phyloP scores from a whole-genome alignment of 108 stramenopile genomes.

The Skeletonema grethae region DNA sequence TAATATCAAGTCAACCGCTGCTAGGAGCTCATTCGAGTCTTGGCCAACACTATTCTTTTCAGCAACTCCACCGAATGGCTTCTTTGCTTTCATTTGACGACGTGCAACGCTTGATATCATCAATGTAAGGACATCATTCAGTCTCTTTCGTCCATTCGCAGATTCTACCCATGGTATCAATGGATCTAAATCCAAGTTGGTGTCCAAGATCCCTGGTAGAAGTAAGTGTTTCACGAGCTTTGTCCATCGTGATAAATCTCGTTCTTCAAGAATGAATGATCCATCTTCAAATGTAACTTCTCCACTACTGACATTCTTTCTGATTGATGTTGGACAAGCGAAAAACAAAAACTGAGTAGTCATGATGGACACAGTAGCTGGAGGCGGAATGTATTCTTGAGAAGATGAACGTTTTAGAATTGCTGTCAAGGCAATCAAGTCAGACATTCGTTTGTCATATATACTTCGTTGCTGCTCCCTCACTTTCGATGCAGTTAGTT shows the following conservation, averaged over 20 bases:
- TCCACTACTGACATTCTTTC: slow-evolving; percentile 15
- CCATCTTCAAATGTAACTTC: slow-evolving; percentile 7
- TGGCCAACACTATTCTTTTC: not conserved
- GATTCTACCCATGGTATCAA: slow-evolving; percentile 64
- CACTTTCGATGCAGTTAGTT: slow-evolving; percentile 39
- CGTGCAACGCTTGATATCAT: slow-evolving; percentile 37
- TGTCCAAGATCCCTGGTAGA: slow-evolving; percentile 54
- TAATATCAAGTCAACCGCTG: slow-evolving; percentile 32
- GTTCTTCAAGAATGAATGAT: slow-evolving; percentile 30
- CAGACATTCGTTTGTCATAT: slow-evolving; percentile 58
- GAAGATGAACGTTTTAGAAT: slow-evolving; percentile 50
- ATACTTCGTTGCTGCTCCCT: slow-evolving; percentile 42
- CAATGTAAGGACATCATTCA: slow-evolving; percentile 37
- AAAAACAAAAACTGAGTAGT: slow-evolving; percentile 64
- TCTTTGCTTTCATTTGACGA: slow-evolving; percentile 1
- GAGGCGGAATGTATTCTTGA: slow-evolving; percentile 69
- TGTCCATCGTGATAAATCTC: slow-evolving; percentile 46
- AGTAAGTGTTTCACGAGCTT: slow-evolving; percentile 57
- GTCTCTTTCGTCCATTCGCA: slow-evolving; percentile 47
- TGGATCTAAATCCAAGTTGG: slow-evolving; percentile 62
- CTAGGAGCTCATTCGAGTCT: slow-evolving; percentile 2
- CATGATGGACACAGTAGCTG: slow-evolving; percentile 66
- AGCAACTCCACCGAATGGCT: not conserved
- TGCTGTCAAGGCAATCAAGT: slow-evolving; percentile 53
- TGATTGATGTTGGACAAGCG: slow-evolving; percentile 46